Evolutionary conservation across 2,329 filamentous ascomycete species (phyloP).

Genomic region (Rhinocladiella mackenziei): DNA sequence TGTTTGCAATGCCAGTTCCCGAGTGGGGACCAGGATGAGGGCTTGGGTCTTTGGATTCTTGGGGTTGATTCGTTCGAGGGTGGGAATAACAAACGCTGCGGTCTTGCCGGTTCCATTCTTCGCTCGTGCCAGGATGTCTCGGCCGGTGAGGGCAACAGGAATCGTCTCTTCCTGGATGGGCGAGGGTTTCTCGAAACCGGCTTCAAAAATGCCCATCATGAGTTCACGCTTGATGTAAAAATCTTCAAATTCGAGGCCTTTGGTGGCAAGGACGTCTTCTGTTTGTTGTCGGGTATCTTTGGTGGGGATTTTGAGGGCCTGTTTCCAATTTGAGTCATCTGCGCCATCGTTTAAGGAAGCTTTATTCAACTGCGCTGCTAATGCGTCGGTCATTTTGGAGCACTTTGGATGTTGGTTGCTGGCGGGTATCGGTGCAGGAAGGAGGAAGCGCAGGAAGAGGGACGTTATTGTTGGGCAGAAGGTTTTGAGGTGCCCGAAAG

Average conservation of each 20-base stretch:
- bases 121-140: slow-evolving; percentile 90
- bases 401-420: neutral
- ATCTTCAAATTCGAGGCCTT: slow-evolving; percentile 95
- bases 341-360: slow-evolving; percentile 41
- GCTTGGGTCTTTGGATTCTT: slow-evolving; percentile 96
- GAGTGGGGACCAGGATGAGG: slow-evolving; percentile 90
- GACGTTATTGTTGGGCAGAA: neutral
- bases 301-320: slow-evolving; percentile 43
- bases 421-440: no score
- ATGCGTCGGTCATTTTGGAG: slow-evolving; percentile 25
- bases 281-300: slow-evolving; percentile 50
- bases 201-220: slow-evolving; percentile 99
- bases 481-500: neutral
- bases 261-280: slow-evolving; percentile 91
- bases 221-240: slow-evolving; percentile 92
- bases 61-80: slow-evolving; percentile 91
- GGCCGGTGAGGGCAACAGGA: slow-evolving; percentile 87
- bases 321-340: slow-evolving; percentile 43
- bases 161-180: slow-evolving; percentile 99
- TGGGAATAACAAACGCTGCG: slow-evolving; percentile 93
- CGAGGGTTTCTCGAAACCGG: slow-evolving; percentile 96
- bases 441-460: slow-evolving; percentile 1
- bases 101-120: slow-evolving; percentile 99
- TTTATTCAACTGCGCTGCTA: slow-evolving; percentile 45
- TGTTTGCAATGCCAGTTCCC: slow-evolving; percentile 95